phyloP scores from a whole-genome alignment of 352 stramenopile genomes.

The Phytopythium litorale region DNA sequence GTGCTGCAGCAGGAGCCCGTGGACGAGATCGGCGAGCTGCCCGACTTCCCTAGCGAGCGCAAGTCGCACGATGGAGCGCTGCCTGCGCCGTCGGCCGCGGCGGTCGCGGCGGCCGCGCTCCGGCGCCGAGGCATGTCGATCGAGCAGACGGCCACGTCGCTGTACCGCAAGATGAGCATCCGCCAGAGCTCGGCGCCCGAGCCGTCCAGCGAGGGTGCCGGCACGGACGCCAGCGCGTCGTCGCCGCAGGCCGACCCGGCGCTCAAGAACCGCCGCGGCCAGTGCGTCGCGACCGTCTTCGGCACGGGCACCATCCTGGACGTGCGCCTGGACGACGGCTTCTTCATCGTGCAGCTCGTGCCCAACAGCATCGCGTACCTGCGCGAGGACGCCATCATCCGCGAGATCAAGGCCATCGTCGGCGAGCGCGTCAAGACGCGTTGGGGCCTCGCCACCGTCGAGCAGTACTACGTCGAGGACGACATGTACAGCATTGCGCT shows the following conservation, averaged over 20 bases:
- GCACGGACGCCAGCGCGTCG: slow-evolving; percentile 10
- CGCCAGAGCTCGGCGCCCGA: slow-evolving; percentile 37
- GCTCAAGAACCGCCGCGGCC: slow-evolving; percentile 45
- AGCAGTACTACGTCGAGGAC: slow-evolving; percentile 84
- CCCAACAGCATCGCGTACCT: slow-evolving; percentile 72
- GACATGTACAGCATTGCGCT: slow-evolving; percentile 88
- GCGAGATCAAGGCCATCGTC: slow-evolving; percentile 82
- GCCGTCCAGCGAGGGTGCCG: slow-evolving; percentile 28
- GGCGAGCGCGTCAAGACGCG: slow-evolving; percentile 81
- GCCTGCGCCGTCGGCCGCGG: slow-evolving; percentile 23
- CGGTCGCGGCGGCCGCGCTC: slow-evolving; percentile 20
- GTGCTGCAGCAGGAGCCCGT: slow-evolving; percentile 24
- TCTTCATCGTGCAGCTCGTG: slow-evolving; percentile 75
- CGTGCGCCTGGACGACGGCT: slow-evolving; percentile 61
- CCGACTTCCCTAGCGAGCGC: slow-evolving; percentile 35
- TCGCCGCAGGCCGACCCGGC: slow-evolving; percentile 32
- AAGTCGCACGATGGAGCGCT: slow-evolving; percentile 40
- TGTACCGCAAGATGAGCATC: slow-evolving; percentile 52
- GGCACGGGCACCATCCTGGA: slow-evolving; percentile 73
- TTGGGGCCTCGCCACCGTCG: slow-evolving; percentile 79
- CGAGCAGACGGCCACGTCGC: slow-evolving; percentile 43
- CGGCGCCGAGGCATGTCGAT: slow-evolving; percentile 49
- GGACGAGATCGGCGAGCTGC: slow-evolving; percentile 41
- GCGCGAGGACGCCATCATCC: slow-evolving; percentile 57
- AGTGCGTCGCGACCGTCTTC: slow-evolving; percentile 73